Conservation (phyloP, 78 protist genomes). For the Dictyostelium discoideum region DNA sequence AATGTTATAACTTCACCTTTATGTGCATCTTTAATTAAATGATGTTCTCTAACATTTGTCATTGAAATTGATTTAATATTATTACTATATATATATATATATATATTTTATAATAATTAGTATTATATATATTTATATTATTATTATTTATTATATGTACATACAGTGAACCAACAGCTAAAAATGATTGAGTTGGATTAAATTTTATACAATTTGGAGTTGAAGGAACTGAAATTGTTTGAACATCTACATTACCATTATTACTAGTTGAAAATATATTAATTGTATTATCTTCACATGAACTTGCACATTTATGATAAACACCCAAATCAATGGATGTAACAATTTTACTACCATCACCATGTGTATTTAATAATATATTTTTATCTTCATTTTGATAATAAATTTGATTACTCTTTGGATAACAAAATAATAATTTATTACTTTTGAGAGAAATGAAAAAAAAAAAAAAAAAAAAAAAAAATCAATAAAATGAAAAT, state of each 20-base stretch:
- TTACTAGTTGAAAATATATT: neutral
- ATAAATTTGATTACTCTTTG: neutral
- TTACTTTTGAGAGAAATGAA: neutral
- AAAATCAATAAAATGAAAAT: neutral
- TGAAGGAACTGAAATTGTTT: neutral
- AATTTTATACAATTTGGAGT: slow-evolving; percentile 5
- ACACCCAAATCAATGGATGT: neutral
- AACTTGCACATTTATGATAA: slow-evolving; percentile 12
- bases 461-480: neutral
- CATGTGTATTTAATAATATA: neutral
- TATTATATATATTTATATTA: too few species aligned
- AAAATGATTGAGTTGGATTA: slow-evolving; percentile 33
- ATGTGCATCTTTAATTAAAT: slow-evolving; percentile 20
- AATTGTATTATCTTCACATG: neutral
- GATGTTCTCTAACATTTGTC: slow-evolving; percentile 1
- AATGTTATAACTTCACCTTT: neutral
- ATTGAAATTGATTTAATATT: neutral
- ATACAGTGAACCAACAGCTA: slow-evolving; percentile 22
- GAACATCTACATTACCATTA: neutral
- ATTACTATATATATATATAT: neutral
- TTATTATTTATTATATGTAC: too few species aligned
- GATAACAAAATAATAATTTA: neutral
- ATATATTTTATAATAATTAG: neutral
- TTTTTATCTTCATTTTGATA: neutral
- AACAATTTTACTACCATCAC: neutral